Evolutionary conservation across 306 rosid genomes (phyloP).

Genomic region (Purshia tridentata): DNA sequence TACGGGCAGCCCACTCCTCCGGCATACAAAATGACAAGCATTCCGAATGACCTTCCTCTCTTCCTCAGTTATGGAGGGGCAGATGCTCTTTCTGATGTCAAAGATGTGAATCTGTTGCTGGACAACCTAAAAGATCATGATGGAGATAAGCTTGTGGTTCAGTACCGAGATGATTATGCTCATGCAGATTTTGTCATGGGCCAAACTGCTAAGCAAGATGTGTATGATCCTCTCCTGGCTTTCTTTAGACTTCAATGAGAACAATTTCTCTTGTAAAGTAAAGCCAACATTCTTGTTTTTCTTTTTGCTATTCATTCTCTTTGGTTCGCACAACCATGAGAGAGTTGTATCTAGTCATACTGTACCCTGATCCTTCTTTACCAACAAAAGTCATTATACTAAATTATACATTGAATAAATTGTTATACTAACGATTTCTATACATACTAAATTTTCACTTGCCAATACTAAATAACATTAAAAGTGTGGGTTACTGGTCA

Average conservation of each 20-base stretch:
- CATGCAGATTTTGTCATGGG: constrained; percentile 40
- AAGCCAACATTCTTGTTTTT: not conserved
- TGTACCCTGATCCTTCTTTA: too few species aligned
- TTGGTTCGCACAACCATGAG: too few species aligned
- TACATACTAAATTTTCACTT: too few species aligned
- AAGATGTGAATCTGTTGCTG: constrained; percentile 29
- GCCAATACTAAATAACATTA: too few species aligned
- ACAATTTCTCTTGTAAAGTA: not conserved
- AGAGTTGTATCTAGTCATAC: not conserved
- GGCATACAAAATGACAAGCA: constrained; percentile 21
- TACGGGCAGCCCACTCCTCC: constrained; percentile 36
- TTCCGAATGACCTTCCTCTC: constrained; percentile 34
- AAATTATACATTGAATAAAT: too few species aligned
- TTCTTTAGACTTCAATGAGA: constrained; percentile 32
- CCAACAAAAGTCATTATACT: too few species aligned
- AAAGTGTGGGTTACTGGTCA: too few species aligned
- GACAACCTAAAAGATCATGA: constrained; percentile 30
- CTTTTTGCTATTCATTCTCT: not conserved
- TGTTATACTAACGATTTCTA: too few species aligned
- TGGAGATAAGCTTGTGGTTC: constrained; percentile 38
- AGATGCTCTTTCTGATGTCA: constrained; percentile 37
- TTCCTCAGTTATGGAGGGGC: constrained; percentile 37
- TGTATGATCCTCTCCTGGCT: constrained; percentile 39
- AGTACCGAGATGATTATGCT: constrained; percentile 33
- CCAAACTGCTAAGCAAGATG: constrained; percentile 34